Conservation (phyloP, 176 grass and related monocot genomes). For the Eleusine coracana region DNA sequence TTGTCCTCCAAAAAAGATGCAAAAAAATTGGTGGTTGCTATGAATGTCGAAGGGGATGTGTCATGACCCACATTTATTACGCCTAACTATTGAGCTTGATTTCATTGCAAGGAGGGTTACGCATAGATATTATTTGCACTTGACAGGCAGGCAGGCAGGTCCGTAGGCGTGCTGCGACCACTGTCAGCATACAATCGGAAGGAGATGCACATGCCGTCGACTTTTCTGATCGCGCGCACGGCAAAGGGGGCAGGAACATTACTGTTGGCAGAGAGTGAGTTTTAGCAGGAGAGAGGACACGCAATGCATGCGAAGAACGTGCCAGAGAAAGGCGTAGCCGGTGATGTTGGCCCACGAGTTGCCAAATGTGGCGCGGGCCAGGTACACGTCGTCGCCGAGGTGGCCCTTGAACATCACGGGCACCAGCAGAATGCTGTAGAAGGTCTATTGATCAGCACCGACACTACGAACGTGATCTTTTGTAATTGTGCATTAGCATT, state of each 20-base stretch:
- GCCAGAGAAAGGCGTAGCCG: conserved; percentile 79
- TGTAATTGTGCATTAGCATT: no score
- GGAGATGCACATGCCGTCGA: no score
- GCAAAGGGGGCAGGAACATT: neutral
- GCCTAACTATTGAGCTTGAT: neutral
- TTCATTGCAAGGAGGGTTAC: neutral
- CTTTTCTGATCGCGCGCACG: no score
- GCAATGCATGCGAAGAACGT: conserved; percentile 1
- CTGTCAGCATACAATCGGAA: no score
- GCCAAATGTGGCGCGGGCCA: conserved; percentile 90
- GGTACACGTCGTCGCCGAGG: conserved; percentile 75
- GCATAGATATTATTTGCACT: no score
- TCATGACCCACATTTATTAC: neutral
- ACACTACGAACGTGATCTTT: conserved; percentile 51
- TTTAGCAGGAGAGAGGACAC: neutral
- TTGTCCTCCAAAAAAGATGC: neutral
- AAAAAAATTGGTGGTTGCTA: neutral
- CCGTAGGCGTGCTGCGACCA: no score
- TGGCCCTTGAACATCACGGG: conserved; percentile 97
- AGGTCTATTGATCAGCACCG: conserved; percentile 79
- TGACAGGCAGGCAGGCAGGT: no score
- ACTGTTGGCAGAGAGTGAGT: neutral
- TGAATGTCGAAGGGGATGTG: neutral
- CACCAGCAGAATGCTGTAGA: conserved; percentile 77
- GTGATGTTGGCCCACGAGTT: conserved; percentile 95